Percentiles rank a stretch among this genome's conserved stretches.
Conservation (phyloP, 176 grass and related monocot species). For the Rhynchospora pubera region DNA sequence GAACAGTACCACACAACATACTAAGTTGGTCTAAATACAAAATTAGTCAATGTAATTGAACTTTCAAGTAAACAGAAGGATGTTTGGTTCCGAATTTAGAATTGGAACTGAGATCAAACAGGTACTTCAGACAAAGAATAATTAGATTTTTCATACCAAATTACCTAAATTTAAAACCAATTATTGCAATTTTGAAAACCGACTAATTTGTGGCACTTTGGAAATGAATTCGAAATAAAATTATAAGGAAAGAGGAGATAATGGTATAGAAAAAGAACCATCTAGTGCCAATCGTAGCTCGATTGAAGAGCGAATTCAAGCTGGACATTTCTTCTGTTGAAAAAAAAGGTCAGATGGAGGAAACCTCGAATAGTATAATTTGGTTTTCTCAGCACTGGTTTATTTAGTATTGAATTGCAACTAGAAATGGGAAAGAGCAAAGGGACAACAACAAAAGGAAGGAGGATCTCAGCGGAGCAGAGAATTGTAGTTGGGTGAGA, state of each 20-base stretch:
- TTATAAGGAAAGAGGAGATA: neutral
- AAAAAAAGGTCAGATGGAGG: neutral
- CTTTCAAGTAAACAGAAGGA: too few relatives aligned
- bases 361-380: neutral
- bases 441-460: neutral
- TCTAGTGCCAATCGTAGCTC: slow-evolving; percentile 12
- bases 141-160: neutral
- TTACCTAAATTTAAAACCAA: neutral
- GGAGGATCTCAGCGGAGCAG: slow-evolving; percentile 5
- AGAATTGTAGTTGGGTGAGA: neutral
- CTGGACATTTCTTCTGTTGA: neutral
- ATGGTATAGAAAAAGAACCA: slow-evolving; percentile 16
- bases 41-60: neutral
- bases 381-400: neutral
- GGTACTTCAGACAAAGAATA: neutral
- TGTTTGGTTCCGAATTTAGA: neutral
- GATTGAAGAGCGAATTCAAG: slow-evolving; percentile 25
- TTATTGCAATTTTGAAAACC: neutral
- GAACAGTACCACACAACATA: neutral
- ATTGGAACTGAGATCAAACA: neutral
- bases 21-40: neutral
- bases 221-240: neutral
- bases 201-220: neutral
- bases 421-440: neutral
- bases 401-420: neutral